These are phyloP conservation scores for Knufia petricola DNA, from an alignment of 2,329 filamentous ascomycete genomes.

Conservation along the genomic window DNA sequence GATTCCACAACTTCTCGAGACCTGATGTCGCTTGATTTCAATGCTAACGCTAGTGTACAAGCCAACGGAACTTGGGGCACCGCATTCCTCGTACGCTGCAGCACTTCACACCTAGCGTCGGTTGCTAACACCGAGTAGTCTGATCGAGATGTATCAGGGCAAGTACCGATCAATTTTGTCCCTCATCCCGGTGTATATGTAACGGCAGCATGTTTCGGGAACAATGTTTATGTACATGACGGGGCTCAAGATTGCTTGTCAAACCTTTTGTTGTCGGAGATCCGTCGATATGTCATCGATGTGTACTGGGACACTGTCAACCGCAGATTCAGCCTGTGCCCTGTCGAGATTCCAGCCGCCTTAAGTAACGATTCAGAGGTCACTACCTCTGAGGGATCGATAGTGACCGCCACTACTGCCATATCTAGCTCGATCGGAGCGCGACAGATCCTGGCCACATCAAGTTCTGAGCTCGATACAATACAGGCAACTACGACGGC, in stretches of 20 bases:
- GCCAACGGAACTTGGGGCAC: constrained; percentile 7
- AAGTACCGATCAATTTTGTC: constrained; percentile 54
- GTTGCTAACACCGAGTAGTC: constrained; percentile 34
- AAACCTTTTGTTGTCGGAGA: constrained; percentile 52
- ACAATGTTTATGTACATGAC: constrained; percentile 44
- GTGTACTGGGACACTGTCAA: constrained; percentile 53
- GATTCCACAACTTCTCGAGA: not conserved
- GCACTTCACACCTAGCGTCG: too few species aligned
- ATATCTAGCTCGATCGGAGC: not conserved
- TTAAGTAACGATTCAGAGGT: constrained; percentile 3
- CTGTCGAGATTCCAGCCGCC: constrained; percentile 31
- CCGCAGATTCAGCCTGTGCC: constrained; percentile 51
- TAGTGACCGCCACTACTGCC: not conserved
- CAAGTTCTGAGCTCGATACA: not conserved
- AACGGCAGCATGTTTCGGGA: constrained; percentile 49
- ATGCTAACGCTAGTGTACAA: not conserved
- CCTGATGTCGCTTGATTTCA: constrained; percentile 3
- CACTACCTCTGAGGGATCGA: not conserved
- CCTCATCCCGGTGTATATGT: constrained; percentile 49
- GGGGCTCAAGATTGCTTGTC: constrained; percentile 49
- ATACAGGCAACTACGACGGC: constrained; percentile 8
- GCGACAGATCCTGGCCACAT: not conserved
- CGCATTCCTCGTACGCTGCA: constrained; percentile 2
- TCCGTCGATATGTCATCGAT: constrained; percentile 49
- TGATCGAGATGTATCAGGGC: constrained; percentile 50